These are phyloP conservation scores for Nemania abortiva DNA, from an alignment of 2,329 filamentous ascomycete species.

Conservation along the genomic window DNA sequence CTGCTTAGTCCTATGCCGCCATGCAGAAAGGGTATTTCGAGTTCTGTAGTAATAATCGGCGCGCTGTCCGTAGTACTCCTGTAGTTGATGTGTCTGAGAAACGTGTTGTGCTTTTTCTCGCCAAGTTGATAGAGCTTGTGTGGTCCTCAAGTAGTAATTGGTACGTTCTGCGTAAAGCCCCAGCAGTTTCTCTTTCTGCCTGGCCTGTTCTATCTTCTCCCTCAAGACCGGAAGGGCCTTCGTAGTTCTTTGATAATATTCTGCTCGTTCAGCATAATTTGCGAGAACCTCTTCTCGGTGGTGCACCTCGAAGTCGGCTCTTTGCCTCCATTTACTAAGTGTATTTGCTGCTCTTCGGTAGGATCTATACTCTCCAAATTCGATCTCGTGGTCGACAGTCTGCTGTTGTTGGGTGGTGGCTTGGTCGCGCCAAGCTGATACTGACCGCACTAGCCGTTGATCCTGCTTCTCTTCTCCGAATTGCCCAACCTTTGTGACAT, in stretches of 20 bases:
- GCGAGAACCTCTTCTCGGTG: conserved; percentile 41
- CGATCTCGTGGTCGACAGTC: conserved; percentile 38
- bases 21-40: conserved; percentile 42
- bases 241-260: conserved; percentile 48
- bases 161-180: conserved; percentile 46
- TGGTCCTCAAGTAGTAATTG: conserved; percentile 48
- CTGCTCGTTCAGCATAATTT: conserved; percentile 46
- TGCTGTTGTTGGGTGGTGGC: conserved; percentile 39
- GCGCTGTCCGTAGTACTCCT: conserved; percentile 45
- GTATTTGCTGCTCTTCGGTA: conserved; percentile 42
- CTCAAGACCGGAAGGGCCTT: conserved; percentile 43
- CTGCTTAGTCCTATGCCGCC: conserved; percentile 46
- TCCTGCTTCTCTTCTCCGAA: conserved; percentile 42
- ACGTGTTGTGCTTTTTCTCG: conserved; percentile 41
- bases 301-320: conserved; percentile 33
- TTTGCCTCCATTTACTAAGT: conserved; percentile 47
- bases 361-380: conserved; percentile 40
- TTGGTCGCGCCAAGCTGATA: conserved; percentile 43
- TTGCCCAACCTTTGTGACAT: conserved; percentile 42
- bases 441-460: conserved; percentile 32
- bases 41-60: conserved; percentile 51
- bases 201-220: conserved; percentile 37
- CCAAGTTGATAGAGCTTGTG: conserved; percentile 48
- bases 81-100: conserved; percentile 41
- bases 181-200: conserved; percentile 43